These are phyloP conservation scores for Salisapilia sapeloensis DNA, from an alignment of 352 stramenopile genomes.

Conservation along the genomic window DNA sequence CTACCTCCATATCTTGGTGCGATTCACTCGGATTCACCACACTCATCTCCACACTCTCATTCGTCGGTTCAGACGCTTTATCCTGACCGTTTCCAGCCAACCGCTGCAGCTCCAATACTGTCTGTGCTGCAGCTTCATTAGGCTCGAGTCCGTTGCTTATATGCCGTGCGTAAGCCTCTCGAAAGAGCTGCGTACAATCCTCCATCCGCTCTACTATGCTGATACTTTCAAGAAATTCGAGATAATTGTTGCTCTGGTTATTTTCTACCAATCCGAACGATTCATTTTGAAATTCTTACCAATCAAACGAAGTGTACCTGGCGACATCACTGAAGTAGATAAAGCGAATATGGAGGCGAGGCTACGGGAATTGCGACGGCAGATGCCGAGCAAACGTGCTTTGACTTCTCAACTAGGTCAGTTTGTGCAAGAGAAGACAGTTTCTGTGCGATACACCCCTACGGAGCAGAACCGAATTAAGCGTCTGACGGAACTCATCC, in stretches of 20 bases:
- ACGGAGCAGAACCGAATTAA: slow-evolving; percentile 60
- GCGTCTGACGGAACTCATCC: slow-evolving; percentile 48
- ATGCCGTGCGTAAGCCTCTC: slow-evolving; percentile 23
- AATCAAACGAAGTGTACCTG: too few relatives aligned
- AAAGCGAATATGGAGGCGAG: slow-evolving; percentile 69
- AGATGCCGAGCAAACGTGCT: slow-evolving; percentile 58
- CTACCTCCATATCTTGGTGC: slow-evolving; percentile 6
- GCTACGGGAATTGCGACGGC: slow-evolving; percentile 39
- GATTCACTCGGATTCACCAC: too few relatives aligned
- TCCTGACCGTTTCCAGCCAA: neutral
- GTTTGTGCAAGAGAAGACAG: slow-evolving; percentile 67
- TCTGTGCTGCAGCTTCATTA: slow-evolving; percentile 36
- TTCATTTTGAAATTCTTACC: too few relatives aligned
- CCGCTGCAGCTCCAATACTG: slow-evolving; percentile 34
- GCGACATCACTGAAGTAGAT: too few relatives aligned
- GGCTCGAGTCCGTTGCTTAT: slow-evolving; percentile 28
- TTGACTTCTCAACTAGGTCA: slow-evolving; percentile 41
- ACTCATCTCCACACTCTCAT: slow-evolving; percentile 33
- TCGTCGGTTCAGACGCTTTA: neutral
- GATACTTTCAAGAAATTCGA: too few relatives aligned
- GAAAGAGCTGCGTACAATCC: slow-evolving; percentile 28
- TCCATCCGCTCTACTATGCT: too few relatives aligned
- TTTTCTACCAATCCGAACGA: too few relatives aligned
- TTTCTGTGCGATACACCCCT: slow-evolving; percentile 55
- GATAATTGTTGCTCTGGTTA: too few relatives aligned